These are phyloP conservation scores for Rosellinia necatrix DNA, from an alignment of 2,329 filamentous ascomycete genomes.

Conservation along the genomic window DNA sequence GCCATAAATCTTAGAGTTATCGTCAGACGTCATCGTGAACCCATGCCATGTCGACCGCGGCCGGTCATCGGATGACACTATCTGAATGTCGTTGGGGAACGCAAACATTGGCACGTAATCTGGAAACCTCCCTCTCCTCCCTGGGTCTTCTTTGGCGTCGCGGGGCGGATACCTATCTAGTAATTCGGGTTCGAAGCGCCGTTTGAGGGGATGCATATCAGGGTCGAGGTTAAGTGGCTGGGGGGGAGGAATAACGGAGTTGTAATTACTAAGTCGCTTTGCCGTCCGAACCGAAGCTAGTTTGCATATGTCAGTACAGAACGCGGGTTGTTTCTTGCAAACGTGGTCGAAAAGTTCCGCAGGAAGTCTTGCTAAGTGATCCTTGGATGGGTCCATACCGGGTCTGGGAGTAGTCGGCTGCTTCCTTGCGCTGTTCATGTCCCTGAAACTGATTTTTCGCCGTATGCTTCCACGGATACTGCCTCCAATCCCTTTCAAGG, in stretches of 20 bases:
- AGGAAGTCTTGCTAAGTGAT: constrained; percentile 32
- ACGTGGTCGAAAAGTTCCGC: constrained; percentile 31
- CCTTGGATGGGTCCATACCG: constrained; percentile 58
- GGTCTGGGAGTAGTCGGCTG: constrained; percentile 77
- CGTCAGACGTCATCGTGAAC: constrained; percentile 94
- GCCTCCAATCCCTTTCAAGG: constrained; percentile 62
- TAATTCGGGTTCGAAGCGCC: constrained; percentile 93
- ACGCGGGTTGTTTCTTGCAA: constrained; percentile 30
- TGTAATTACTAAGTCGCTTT: constrained; percentile 92
- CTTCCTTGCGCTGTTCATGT: constrained; percentile 94
- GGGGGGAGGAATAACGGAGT: constrained; percentile 93
- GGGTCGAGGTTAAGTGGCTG: constrained; percentile 88
- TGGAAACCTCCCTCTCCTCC: constrained; percentile 83
- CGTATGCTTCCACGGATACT: constrained; percentile 83
- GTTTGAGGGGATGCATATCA: constrained; percentile 93
- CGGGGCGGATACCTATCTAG: constrained; percentile 92
- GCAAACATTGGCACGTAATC: constrained; percentile 99
- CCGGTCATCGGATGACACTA: constrained; percentile 91
- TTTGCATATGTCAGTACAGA: constrained; percentile 40
- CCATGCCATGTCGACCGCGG: constrained; percentile 98
- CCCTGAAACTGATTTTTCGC: constrained; percentile 87
- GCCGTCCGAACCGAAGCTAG: constrained; percentile 73
- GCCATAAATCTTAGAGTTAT: constrained; percentile 89
- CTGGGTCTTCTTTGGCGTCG: constrained; percentile 76
- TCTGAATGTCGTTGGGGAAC: constrained; percentile 96